Conservation (phyloP, 2,329 filamentous ascomycete genomes). For the Diaporthe sp. region DNA sequence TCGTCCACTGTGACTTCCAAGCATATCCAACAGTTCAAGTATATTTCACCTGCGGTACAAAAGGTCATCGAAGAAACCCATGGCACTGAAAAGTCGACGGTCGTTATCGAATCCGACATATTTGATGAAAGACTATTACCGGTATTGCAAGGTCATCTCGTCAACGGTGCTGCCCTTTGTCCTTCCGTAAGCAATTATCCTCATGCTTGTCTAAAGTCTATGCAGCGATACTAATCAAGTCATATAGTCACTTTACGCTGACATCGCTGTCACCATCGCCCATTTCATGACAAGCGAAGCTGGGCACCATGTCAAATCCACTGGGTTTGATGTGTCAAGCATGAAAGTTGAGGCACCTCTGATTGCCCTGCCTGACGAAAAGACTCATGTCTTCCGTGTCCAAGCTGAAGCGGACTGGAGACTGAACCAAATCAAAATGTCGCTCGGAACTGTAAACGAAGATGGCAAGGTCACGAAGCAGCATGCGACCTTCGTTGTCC, state of each 20-base stretch:
- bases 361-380: not conserved
- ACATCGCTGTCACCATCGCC: slow-evolving; percentile 20
- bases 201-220: not conserved
- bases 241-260: slow-evolving; percentile 21
- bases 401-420: not conserved
- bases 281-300: not conserved
- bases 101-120: slow-evolving; percentile 9
- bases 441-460: slow-evolving; percentile 6
- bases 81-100: not conserved
- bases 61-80: not conserved
- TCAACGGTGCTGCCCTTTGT: slow-evolving; percentile 12
- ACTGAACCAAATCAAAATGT: slow-evolving; percentile 2
- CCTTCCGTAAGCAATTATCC: slow-evolving; percentile 3
- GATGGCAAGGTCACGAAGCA: not conserved
- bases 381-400: not conserved
- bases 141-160: slow-evolving; percentile 29
- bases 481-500: not conserved
- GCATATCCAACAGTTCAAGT: not conserved
- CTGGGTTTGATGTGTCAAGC: not conserved
- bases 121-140: not conserved
- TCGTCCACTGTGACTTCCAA: not conserved
- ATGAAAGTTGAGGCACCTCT: slow-evolving; percentile 32
- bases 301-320: not conserved
- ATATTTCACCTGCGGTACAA: slow-evolving; percentile 2
- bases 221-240: not conserved